These are phyloP conservation scores for Metarhizium humberi DNA, from an alignment of 2,329 filamentous ascomycete species.

Conservation along the genomic window DNA sequence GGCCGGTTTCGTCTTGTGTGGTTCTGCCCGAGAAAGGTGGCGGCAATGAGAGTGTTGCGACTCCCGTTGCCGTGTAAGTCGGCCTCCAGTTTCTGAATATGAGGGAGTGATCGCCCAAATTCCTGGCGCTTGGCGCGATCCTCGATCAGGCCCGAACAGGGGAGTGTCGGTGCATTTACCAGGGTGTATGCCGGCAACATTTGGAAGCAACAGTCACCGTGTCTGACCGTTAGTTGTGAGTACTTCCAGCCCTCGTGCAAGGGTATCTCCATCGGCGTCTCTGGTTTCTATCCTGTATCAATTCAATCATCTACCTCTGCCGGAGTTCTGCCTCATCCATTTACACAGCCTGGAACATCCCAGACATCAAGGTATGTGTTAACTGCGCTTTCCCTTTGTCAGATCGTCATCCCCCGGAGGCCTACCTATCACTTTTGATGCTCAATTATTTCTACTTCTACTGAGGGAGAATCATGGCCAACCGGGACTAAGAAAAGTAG, in stretches of 20 bases:
- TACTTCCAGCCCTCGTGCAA: not conserved
- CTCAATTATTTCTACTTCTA: not conserved
- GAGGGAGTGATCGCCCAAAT: slow-evolving; percentile 6
- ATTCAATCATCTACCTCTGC: not conserved
- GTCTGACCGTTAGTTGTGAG: slow-evolving; percentile 1
- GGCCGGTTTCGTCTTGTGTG: not conserved
- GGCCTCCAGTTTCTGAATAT: slow-evolving; percentile 2
- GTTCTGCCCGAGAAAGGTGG: slow-evolving; percentile 2
- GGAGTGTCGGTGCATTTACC: slow-evolving; percentile 3
- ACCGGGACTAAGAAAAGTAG: not conserved
- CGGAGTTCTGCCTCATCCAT: not conserved
- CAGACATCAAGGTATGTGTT: not conserved
- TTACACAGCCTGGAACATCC: not conserved
- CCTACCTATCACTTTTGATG: not conserved
- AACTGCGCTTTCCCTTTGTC: not conserved
- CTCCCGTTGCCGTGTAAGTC: not conserved
- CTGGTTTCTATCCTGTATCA: not conserved
- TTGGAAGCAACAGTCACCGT: not conserved
- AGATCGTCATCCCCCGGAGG: not conserved
- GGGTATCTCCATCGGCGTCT: not conserved
- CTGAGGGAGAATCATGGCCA: not conserved
- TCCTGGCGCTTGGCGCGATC: slow-evolving; percentile 9
- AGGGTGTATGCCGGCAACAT: slow-evolving; percentile 2
- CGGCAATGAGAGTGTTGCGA: slow-evolving; percentile 2
- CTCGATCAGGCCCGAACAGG: slow-evolving; percentile 6